Evolutionary conservation across 169 alveolate species (phyloP), one percentile per base, ranked within the genome.

Genomic region (Cryptosporidium bovis): DNA sequence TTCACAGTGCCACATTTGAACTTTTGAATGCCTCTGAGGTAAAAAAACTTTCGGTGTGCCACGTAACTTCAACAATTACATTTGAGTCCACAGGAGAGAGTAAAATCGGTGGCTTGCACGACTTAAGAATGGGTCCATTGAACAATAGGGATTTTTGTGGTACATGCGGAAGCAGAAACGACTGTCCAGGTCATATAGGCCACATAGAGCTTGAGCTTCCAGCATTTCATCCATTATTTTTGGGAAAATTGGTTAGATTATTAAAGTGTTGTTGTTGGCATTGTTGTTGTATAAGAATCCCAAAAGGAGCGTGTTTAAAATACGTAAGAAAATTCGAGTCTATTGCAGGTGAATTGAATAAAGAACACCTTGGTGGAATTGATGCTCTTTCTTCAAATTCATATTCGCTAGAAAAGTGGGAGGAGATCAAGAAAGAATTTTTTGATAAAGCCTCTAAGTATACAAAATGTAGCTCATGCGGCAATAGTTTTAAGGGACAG

Each of bases 121-220:
- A 97, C 89, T 97, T 97, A n/a, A 90, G 96, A 27, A 92, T 96
- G 93, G 99, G 99, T 1, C 97, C 97, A 0, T 93, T 96, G 33
- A 98, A 97, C 36, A 92, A 93, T 66, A 96, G 95, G 87, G 93
- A 94, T 82, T 92, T 91, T 50, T 92, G 96, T 90, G 91, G 96
- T 13, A 92, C 97, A 24, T 97, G 99, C 89, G 98, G 93, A 82
- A 92, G 96, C 44, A 95, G 99, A 62, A 91, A 91, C 36, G 93
- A 93, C 66, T 97, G 99, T 69, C 96, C 97, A 48, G 99, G 99
- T 2, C 99, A 97, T 92, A 68, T 96, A 53, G 99, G 99, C 3
- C 98, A 96, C 83, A 94, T 97, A 15, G 97, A 96, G 69, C 91
- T 97, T 71, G 92, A 93, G 33, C 92, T 95, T 36, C 98, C 99